Evolutionary conservation across 73 alveolate genomes (phyloP), one percentile per base, ranked within the genome.

Genomic region (Diophrys sp.): DNA sequence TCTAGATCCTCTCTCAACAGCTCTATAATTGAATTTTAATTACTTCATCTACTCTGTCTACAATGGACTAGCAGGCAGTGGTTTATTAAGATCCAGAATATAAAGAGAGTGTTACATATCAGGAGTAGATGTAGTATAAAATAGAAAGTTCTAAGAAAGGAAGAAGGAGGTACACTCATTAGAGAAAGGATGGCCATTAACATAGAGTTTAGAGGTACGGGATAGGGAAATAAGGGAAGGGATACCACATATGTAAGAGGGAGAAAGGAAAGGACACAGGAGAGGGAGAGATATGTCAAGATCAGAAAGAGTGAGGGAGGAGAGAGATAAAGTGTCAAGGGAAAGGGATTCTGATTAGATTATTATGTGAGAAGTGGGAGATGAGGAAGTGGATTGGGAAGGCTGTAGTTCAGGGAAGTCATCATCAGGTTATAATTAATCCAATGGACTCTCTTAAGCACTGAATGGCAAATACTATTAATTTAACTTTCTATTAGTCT

Each of bases 1-100:
- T n/a, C 89, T 81, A 29, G 97, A 78, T 11, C 99, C 99, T 80
- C 99, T 85, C 82, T 96, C 99, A 34, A 96, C 89, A 57, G 94
- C 93, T 78, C 98, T 74, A 75, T 87, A 87, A 88, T 92, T 90
- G 78, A 96, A 94, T 31, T 29, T 30, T 24, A 30, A 31, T 23
- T 28, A 33, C 33, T 11, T 79, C 91, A 78, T 81, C 78, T 69
- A 73, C 84, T 83, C 67, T 83, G 77, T 73, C 71, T 73, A 75
- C 82, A 71, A 83, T 44, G 82, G 91, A 79, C 82, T 90, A 82
- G 92, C 71, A 0, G 94, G 91, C 29, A 91, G 80, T 14, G 75
- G 85, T 11, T 87, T 84, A 54, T 85, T 93, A 56, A 91, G 81
- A 85, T 95, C 96, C 27, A 91, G 67, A 26, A 95, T 78, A 75